These are phyloP conservation scores for Lachnellula subtilissima DNA, from an alignment of 2,329 filamentous ascomycete species.

Conservation along the genomic window DNA sequence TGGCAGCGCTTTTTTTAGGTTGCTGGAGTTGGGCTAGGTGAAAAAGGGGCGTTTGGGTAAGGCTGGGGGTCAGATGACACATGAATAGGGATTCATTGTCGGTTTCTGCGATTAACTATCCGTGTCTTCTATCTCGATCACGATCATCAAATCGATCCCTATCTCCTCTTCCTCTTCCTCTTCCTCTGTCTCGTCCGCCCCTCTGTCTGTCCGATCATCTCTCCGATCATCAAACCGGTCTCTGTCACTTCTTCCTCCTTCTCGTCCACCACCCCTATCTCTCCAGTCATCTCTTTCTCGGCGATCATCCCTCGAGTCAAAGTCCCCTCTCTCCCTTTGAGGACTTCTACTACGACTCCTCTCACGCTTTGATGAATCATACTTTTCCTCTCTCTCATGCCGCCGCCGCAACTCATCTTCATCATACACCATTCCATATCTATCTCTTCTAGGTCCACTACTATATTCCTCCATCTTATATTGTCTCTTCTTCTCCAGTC, in stretches of 20 bases:
- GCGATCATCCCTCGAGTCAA: conserved; percentile 20
- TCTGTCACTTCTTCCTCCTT: conserved; percentile 15
- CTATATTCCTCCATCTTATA: conserved; percentile 57
- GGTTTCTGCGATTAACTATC: not conserved
- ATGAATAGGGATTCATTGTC: not conserved
- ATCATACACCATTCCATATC: conserved; percentile 79
- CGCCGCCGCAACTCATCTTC: conserved; percentile 60
- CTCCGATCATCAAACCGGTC: conserved; percentile 6
- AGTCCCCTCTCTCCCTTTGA: conserved; percentile 13
- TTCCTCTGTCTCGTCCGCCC: conserved; percentile 13
- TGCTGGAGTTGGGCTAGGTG: not conserved
- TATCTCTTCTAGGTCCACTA: conserved; percentile 37
- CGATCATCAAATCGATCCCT: conserved; percentile 21
- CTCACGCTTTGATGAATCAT: conserved; percentile 23
- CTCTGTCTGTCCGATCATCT: conserved; percentile 7
- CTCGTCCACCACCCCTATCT: conserved; percentile 17
- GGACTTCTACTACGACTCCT: conserved; percentile 33
- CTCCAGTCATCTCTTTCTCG: conserved; percentile 16
- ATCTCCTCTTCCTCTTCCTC: conserved; percentile 6
- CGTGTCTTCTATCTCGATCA: conserved; percentile 14
- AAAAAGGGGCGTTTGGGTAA: not conserved
- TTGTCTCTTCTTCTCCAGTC: conserved; percentile 84
- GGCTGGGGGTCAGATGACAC: not conserved
- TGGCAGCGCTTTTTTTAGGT: not conserved
- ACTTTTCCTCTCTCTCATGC: conserved; percentile 38